Evolutionary conservation across 352 stramenopile genomes (phyloP).

Genomic region (Phytophthora colocasiae): DNA sequence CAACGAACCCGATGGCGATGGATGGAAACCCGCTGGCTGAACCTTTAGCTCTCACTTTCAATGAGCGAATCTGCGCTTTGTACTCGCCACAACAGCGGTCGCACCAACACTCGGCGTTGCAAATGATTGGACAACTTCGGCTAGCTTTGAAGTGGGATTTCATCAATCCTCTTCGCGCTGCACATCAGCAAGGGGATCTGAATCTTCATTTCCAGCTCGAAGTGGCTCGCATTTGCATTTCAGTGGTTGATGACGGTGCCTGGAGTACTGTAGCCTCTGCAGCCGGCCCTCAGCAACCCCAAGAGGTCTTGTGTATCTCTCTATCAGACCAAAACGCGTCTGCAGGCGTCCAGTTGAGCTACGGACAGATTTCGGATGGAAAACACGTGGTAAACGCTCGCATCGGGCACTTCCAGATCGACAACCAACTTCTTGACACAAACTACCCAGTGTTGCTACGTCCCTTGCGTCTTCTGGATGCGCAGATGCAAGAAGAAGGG

Average conservation of each 20-base stretch:
- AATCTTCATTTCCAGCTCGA: conserved; percentile 78
- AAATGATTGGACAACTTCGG: conserved; percentile 81
- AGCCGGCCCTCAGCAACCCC: conserved; percentile 44
- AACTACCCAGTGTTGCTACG: conserved; percentile 84
- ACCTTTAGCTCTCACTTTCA: conserved; percentile 46
- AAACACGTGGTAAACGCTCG: conserved; percentile 83
- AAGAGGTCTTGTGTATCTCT: conserved; percentile 80
- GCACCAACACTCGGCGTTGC: conserved; percentile 41
- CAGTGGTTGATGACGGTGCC: conserved; percentile 73
- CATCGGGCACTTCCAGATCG: conserved; percentile 82
- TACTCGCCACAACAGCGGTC: conserved; percentile 56
- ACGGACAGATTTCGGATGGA: conserved; percentile 68
- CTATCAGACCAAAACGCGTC: conserved; percentile 74
- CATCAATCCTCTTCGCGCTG: conserved; percentile 54
- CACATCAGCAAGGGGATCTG: conserved; percentile 58
- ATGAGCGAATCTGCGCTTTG: conserved; percentile 72
- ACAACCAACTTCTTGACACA: conserved; percentile 87
- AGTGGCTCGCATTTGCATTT: conserved; percentile 77
- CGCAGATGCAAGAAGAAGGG: conserved; percentile 73
- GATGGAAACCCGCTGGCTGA: conserved; percentile 39
- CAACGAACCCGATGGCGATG: conserved; percentile 34
- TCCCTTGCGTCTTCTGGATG: conserved; percentile 71
- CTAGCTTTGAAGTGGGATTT: conserved; percentile 85
- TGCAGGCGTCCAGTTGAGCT: conserved; percentile 80
- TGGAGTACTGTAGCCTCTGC: conserved; percentile 35